These are phyloP conservation scores for Gossypium longicalyx DNA, from an alignment of 345 rosid species.

Conservation along the genomic window DNA sequence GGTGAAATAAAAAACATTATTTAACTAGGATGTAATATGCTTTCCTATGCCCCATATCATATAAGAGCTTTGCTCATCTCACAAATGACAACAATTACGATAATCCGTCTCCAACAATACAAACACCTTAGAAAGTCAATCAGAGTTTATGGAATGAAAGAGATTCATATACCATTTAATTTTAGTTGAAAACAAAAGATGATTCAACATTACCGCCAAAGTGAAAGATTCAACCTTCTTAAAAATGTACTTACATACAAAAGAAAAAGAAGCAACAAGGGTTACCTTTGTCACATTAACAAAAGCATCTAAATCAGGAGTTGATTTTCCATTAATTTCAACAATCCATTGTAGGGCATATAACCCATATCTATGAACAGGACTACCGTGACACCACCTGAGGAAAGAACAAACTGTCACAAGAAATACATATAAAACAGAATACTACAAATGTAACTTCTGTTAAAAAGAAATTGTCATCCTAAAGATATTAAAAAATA, in stretches of 20 bases:
- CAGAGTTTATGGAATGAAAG: neutral
- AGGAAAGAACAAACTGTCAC: neutral
- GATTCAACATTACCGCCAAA: neutral
- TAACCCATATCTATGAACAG: constrained; percentile 80
- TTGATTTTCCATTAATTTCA: constrained; percentile 80
- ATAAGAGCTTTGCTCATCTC: too few species aligned
- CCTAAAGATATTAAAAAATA: neutral
- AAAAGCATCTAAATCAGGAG: constrained; percentile 79
- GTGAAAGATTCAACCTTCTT: neutral
- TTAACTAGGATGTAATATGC: too few species aligned
- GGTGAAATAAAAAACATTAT: too few species aligned
- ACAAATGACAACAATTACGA: too few species aligned
- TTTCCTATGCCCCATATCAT: too few species aligned
- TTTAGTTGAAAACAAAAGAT: neutral
- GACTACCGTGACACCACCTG: constrained; percentile 97
- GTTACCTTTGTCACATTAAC: constrained; percentile 67
- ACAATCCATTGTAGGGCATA: constrained; percentile 94
- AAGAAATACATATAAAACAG: neutral
- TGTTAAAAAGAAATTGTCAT: neutral
- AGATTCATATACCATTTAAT: neutral
- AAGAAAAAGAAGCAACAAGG: constrained; percentile 1
- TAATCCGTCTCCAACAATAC: too few species aligned
- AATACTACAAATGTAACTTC: neutral
- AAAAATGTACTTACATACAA: neutral
- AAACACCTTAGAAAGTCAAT: neutral